A percentile compares a stretch with the other conserved stretches of the same genome.
These are phyloP conservation scores for Euphorbia peplus DNA, from an alignment of 345 rosid species.

Conservation along the genomic window DNA sequence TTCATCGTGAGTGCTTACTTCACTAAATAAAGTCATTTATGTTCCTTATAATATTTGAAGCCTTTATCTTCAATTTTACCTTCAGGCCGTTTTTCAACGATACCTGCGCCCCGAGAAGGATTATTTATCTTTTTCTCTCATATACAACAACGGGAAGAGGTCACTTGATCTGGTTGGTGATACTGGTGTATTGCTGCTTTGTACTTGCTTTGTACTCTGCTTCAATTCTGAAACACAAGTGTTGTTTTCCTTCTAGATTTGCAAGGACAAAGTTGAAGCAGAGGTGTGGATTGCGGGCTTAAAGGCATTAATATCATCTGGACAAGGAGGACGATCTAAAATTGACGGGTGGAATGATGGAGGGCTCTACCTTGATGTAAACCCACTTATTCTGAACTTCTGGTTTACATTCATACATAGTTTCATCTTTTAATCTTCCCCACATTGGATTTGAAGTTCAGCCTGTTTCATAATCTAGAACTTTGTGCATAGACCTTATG, in stretches of 20 bases:
- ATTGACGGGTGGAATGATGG: slow-evolving; percentile 96
- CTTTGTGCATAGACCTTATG: background rate
- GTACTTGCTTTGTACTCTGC: slow-evolving; percentile 8
- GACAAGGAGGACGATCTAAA: slow-evolving; percentile 87
- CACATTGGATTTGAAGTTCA: background rate
- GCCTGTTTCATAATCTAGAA: background rate
- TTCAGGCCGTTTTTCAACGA: slow-evolving; percentile 83
- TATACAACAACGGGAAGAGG: slow-evolving; percentile 76
- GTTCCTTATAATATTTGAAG: slow-evolving; percentile 17
- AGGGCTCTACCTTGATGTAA: slow-evolving; percentile 78
- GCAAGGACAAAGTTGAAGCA: slow-evolving; percentile 94
- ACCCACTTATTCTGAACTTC: slow-evolving; percentile 19
- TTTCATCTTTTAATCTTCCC: background rate
- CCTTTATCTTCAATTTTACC: slow-evolving; percentile 19
- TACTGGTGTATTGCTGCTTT: slow-evolving; percentile 12
- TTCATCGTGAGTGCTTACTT: slow-evolving; percentile 7
- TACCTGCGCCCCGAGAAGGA: slow-evolving; percentile 82
- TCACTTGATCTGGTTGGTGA: slow-evolving; percentile 93
- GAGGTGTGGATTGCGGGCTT: slow-evolving; percentile 91
- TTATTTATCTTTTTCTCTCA: slow-evolving; percentile 83
- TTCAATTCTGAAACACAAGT: slow-evolving; percentile 16
- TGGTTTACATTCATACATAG: slow-evolving; percentile 2
- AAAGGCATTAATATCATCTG: slow-evolving; percentile 63
- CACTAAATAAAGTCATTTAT: background rate
- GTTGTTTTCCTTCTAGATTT: slow-evolving; percentile 45